A percentile compares a stretch with the other conserved stretches of the same genome.
Evolutionary conservation across 1,139 yeast species (phyloP).

Genomic region (Eremothecium gossypii): DNA sequence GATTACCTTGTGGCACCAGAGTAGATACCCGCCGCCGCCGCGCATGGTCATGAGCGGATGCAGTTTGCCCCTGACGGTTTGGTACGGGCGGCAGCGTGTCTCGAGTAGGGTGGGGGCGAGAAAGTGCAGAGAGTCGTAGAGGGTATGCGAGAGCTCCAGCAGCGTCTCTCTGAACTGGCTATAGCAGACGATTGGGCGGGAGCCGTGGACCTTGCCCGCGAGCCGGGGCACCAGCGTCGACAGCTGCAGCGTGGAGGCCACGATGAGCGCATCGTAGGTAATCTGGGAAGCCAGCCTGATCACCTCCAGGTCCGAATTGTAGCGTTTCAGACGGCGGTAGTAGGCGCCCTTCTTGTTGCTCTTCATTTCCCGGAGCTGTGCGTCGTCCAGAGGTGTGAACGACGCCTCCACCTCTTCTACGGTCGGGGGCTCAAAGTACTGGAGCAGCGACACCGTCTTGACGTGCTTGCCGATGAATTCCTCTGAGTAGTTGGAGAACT

Average conservation of each 20-base stretch:
- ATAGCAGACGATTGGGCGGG: conserved; percentile 77
- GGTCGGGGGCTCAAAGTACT: conserved; percentile 64
- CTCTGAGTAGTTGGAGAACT: conserved; percentile 54
- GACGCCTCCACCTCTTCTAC: conserved; percentile 38
- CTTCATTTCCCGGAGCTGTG: conserved; percentile 47
- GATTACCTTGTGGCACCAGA: conserved; percentile 71
- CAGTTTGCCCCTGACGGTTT: conserved; percentile 86
- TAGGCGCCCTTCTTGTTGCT: conserved; percentile 59
- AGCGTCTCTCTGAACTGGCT: conserved; percentile 72
- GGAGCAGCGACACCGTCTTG: conserved; percentile 67
- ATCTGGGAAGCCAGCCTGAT: conserved; percentile 43
- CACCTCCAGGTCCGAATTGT: conserved; percentile 39
- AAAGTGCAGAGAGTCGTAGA: conserved; percentile 57
- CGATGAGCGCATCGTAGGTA: conserved; percentile 68
- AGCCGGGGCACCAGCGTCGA: conserved; percentile 55
- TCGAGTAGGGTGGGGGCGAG: conserved; percentile 80
- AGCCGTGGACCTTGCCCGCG: conserved; percentile 67
- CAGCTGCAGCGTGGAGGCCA: conserved; percentile 65
- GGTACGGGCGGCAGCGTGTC: conserved; percentile 77
- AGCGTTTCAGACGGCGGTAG: conserved; percentile 43
- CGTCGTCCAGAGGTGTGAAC: conserved; percentile 43
- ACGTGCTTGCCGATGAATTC: conserved; percentile 47
- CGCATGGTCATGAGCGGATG: conserved; percentile 94
- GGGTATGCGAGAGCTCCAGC: conserved; percentile 59
- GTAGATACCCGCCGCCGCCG: conserved; percentile 84